Conservation (phyloP, 164 flowering plant genomes). For the Nelumbo lutea region DNA sequence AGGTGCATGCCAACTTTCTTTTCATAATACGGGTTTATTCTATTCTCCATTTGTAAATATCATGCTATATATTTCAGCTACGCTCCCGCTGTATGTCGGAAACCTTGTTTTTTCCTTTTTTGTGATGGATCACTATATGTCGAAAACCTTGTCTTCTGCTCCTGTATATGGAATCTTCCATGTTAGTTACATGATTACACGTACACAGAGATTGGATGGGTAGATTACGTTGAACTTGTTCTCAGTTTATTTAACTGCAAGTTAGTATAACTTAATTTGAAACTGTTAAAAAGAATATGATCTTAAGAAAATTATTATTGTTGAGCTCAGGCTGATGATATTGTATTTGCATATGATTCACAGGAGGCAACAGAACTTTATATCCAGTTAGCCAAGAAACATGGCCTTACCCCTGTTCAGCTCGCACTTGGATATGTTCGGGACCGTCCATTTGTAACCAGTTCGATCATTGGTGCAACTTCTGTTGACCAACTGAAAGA, state of each 20-base stretch:
- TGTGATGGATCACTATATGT: no score
- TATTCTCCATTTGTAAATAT: no score
- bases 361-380: slow-evolving; percentile 81
- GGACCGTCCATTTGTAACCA: slow-evolving; percentile 88
- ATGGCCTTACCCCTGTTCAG: slow-evolving; percentile 68
- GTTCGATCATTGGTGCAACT: slow-evolving; percentile 90
- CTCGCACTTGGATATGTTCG: slow-evolving; percentile 82
- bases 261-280: not conserved
- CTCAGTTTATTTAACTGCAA: not conserved
- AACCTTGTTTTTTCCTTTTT: no score
- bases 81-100: no score
- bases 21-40: not conserved
- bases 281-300: not conserved
- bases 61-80: no score
- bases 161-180: not conserved
- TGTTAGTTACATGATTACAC: not conserved
- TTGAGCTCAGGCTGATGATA: not conserved
- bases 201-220: not conserved
- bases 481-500: slow-evolving; percentile 79
- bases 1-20: not conserved
- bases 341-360: slow-evolving; percentile 14
- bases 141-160: no score
- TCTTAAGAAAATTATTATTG: not conserved
- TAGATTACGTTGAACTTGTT: not conserved
- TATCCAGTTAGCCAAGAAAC: slow-evolving; percentile 58